Evolutionary conservation across 768 basidiomycete genomes (phyloP).

Genomic region (Daedalea quercina): DNA sequence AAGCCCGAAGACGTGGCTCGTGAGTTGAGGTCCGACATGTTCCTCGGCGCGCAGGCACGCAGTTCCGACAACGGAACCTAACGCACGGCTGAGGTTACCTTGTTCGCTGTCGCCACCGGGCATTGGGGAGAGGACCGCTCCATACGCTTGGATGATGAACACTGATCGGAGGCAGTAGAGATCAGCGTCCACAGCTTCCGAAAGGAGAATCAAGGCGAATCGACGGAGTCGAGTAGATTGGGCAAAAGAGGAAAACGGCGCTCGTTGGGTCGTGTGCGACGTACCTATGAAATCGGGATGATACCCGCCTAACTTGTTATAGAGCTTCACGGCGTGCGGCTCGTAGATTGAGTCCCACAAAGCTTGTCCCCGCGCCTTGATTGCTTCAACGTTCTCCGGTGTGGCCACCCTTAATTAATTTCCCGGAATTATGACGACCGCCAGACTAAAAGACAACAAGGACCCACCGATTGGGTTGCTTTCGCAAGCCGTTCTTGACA

Average conservation of each 20-base stretch:
- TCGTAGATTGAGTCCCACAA: constrained; percentile 87
- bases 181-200: constrained; percentile 4
- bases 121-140: constrained; percentile 68
- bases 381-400: constrained; percentile 60
- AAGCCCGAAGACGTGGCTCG: constrained; percentile 84
- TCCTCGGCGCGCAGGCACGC: constrained; percentile 82
- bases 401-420: constrained; percentile 43
- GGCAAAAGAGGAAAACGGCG: constrained; percentile 3
- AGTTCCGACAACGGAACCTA: constrained; percentile 81
- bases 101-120: constrained; percentile 55
- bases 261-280: constrained; percentile 29
- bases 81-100: constrained; percentile 78
- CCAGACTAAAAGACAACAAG: neutral
- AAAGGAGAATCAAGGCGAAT: constrained; percentile 2
- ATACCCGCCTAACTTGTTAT: constrained; percentile 78
- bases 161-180: constrained; percentile 26
- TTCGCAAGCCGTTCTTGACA: constrained; percentile 66
- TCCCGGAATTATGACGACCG: constrained; percentile 1
- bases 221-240: constrained; percentile 1
- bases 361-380: constrained; percentile 56
- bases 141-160: constrained; percentile 85
- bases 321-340: constrained; percentile 85
- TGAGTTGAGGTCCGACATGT: constrained; percentile 80
- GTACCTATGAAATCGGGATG: constrained; percentile 93
- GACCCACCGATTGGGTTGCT: constrained; percentile 53